Evolutionary conservation across 2,329 filamentous ascomycete genomes (phyloP), one percentile per base, ranked within the genome.

Genomic region (Calonectria fujianensis): DNA sequence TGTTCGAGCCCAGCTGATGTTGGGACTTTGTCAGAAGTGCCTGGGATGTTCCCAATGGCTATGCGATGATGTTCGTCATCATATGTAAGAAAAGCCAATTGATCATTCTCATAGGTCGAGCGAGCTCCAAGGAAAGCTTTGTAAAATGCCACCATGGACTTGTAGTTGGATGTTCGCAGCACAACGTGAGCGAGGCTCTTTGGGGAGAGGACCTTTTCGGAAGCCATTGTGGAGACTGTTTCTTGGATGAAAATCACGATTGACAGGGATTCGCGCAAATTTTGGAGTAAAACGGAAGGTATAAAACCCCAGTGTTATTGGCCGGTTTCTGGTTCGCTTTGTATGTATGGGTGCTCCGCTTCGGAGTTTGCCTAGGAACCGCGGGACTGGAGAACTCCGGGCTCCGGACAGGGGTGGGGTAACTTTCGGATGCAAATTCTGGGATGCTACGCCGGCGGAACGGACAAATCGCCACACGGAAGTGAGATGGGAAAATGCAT

Each of bases 31-130:
- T 39, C 48, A 10, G 27, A 54, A 4, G 66, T 69, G 31, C 37
- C 52, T 4, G 66, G 66, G 5, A 69, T 59, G 24, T 64, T 16
- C 14, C 59, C 59, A 51, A 70, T 70, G 2, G 69, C 69, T 0
- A 70, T n/a, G 24, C 69, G 69, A 35, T 65, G 69, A 24, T 70
- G 69, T 31, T 70, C 69, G 3, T 70, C 69, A 6, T 70, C 69
- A 18, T 54, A 70, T 5, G 52, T 48, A 11, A 70, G 35, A 32
- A 65, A 70, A 9, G 69, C 48, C 24, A 70, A 27, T 29, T 45
- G 57, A 9, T 70, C 59, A 24, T 51, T 57, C 59, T 70, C 69
- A 29, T 65, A 70, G 2, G 27, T 39, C 7, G 57, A n/a, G 29
- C 54, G 16, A 20, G 69, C 59, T 18, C 69, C 69, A 51, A 70